Conservation (phyloP, 192 early-diverging fungal genomes). For the Mortierella alpina region DNA sequence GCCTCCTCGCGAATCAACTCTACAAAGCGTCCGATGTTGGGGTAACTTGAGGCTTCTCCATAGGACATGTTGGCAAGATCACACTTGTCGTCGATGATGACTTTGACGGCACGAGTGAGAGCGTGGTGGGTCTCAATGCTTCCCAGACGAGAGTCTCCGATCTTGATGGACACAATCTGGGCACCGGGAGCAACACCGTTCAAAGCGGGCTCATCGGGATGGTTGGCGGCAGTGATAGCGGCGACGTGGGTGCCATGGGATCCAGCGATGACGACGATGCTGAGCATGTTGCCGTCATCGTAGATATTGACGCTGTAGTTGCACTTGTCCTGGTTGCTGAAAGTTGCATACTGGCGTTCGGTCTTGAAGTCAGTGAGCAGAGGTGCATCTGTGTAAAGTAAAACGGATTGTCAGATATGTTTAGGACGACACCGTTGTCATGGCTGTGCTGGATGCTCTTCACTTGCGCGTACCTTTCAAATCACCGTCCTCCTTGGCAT, state of each 20-base stretch:
- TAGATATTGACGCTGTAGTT: conserved; percentile 96
- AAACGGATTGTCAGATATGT: neutral
- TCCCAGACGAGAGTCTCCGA: conserved; percentile 82
- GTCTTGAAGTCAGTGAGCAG: conserved; percentile 79
- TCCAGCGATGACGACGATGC: conserved; percentile 87
- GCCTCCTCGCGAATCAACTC: conserved; percentile 84
- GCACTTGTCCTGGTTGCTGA: conserved; percentile 82
- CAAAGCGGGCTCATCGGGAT: conserved; percentile 83
- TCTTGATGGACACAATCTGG: conserved; percentile 92
- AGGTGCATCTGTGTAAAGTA: conserved; percentile 48
- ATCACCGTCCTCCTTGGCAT: conserved; percentile 82
- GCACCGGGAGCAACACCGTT: conserved; percentile 97
- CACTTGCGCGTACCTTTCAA: conserved; percentile 60
- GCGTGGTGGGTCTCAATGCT: conserved; percentile 88
- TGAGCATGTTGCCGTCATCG: conserved; percentile 78
- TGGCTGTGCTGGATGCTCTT: neutral
- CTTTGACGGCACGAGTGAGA: conserved; percentile 84
- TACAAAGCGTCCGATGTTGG: conserved; percentile 85
- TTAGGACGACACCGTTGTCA: conserved; percentile 1
- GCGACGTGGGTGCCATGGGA: conserved; percentile 96
- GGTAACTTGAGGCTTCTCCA: conserved; percentile 81
- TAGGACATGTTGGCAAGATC: conserved; percentile 90
- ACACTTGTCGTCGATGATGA: conserved; percentile 72
- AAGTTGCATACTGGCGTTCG: conserved; percentile 77
- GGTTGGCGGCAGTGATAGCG: conserved; percentile 90